phyloP scores from a whole-genome alignment of 2,329 filamentous ascomycete species.

The Colletotrichum navitas region DNA sequence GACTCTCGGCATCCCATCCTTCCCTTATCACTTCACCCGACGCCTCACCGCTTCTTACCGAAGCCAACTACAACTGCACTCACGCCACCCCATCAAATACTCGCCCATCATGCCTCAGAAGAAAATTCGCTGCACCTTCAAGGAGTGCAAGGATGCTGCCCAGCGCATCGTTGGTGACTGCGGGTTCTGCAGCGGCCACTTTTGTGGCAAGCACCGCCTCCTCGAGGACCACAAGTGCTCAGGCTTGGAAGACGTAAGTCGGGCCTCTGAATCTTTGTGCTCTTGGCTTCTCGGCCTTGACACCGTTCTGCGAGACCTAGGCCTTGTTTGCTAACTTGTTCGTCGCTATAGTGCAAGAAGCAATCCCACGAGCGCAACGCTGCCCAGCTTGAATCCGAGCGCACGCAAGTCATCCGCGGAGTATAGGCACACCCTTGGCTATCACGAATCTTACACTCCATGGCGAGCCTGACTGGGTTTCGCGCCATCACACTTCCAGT shows the following conservation, averaged over 20 bases:
- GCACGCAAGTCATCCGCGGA: slow-evolving; percentile 93
- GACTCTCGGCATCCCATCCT: slow-evolving; percentile 20
- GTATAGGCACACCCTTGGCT: slow-evolving; percentile 66
- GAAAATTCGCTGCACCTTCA: slow-evolving; percentile 88
- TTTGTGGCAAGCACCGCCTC: slow-evolving; percentile 94
- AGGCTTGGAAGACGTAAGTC: slow-evolving; percentile 86
- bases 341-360: slow-evolving; percentile 81
- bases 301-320: slow-evolving; percentile 52
- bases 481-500: not conserved
- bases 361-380: slow-evolving; percentile 95
- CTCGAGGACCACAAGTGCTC: slow-evolving; percentile 95
- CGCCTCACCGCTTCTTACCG: slow-evolving; percentile 16
- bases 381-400: slow-evolving; percentile 90
- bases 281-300: slow-evolving; percentile 57
- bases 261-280: slow-evolving; percentile 43
- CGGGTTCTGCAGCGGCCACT: slow-evolving; percentile 92
- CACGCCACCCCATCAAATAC: slow-evolving; percentile 20
- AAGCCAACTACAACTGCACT: slow-evolving; percentile 1
- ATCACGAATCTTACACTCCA: not conserved
- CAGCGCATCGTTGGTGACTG: slow-evolving; percentile 97
- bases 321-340: slow-evolving; percentile 52
- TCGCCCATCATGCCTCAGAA: slow-evolving; percentile 71
- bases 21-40: not conserved
- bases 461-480: slow-evolving; percentile 9
- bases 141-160: slow-evolving; percentile 87